Percentiles rank a stretch among this genome's conserved stretches.
phyloP scores from a whole-genome alignment of 495 filamentous ascomycete species.

The Evernia prunastri region DNA sequence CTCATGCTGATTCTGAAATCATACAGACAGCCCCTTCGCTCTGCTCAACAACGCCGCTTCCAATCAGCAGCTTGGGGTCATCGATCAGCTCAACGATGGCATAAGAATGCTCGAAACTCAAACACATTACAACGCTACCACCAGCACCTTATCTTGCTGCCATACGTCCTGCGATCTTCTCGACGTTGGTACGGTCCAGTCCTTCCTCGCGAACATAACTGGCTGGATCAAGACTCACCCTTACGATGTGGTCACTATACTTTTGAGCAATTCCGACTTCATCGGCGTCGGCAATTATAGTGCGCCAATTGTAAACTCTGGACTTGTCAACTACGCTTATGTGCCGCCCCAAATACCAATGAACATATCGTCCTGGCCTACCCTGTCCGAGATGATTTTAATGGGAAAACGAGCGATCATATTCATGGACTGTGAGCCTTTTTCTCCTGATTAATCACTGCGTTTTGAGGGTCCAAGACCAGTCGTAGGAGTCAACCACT shows the following conservation, averaged over 20 bases:
- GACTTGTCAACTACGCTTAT: conserved; percentile 64
- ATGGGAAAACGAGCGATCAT: conserved; percentile 54
- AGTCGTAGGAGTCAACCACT: no score
- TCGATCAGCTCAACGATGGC: conserved; percentile 75
- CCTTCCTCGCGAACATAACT: conserved; percentile 62
- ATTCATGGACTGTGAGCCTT: conserved; percentile 79
- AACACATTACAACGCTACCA: conserved; percentile 54
- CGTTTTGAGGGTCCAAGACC: no score
- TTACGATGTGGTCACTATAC: conserved; percentile 85
- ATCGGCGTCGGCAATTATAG: conserved; percentile 54
- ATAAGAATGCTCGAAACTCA: conserved; percentile 87
- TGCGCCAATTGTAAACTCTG: conserved; percentile 55
- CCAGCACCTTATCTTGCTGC: conserved; percentile 56
- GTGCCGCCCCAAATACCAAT: conserved; percentile 63
- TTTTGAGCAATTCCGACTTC: conserved; percentile 78
- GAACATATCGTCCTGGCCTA: conserved; percentile 74
- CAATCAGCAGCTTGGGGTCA: conserved; percentile 69
- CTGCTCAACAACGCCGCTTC: conserved; percentile 59
- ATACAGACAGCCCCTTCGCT: conserved; percentile 82
- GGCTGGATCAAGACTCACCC: conserved; percentile 71
- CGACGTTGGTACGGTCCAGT: conserved; percentile 68
- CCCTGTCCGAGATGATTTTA: conserved; percentile 70
- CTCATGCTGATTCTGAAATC: no score
- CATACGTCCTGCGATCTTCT: conserved; percentile 76
- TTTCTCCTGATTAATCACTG: no score